Conservation (phyloP, 2,329 filamentous ascomycete genomes). For the Fusarium subglutinans region DNA sequence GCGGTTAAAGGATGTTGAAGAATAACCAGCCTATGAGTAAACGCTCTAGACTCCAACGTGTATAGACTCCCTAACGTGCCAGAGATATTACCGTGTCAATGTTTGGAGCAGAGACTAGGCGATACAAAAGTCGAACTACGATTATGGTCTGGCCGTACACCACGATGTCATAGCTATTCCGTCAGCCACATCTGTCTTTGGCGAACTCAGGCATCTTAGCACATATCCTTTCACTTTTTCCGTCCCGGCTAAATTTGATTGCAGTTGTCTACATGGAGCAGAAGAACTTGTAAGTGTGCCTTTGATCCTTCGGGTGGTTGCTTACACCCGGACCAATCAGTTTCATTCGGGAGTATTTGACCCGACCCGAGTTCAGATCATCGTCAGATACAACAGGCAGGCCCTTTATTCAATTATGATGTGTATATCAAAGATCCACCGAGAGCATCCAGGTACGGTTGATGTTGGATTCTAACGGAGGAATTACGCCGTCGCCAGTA, state of each 20-base stretch:
- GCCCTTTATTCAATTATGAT: not conserved
- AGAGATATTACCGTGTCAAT: not conserved
- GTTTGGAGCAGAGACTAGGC: not conserved
- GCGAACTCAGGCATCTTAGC: not conserved
- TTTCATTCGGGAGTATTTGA: not conserved
- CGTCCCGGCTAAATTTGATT: slow-evolving; percentile 22
- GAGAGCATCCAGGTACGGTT: not conserved
- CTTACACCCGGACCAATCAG: slow-evolving; percentile 29
- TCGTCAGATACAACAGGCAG: not conserved
- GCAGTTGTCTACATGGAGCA: not conserved
- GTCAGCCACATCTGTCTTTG: slow-evolving; percentile 1
- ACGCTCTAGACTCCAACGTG: not conserved
- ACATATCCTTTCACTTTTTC: not conserved
- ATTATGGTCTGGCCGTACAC: slow-evolving; percentile 17
- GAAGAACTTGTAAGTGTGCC: not conserved
- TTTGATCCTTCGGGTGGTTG: slow-evolving; percentile 4
- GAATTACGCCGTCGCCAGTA: not conserved
- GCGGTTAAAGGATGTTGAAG: slow-evolving; percentile 5
- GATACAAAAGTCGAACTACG: slow-evolving; percentile 9
- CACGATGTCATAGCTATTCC: not conserved
- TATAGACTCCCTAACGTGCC: not conserved
- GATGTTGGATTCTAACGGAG: not conserved
- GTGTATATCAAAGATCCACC: too few species aligned
- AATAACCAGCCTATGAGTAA: slow-evolving; percentile 5
- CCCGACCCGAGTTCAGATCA: slow-evolving; percentile 7